Percentiles rank a stretch among this genome's conserved stretches.
These are phyloP conservation scores for Sugiyamaella valdiviana DNA, from an alignment of 805 yeast species.

Conservation along the genomic window DNA sequence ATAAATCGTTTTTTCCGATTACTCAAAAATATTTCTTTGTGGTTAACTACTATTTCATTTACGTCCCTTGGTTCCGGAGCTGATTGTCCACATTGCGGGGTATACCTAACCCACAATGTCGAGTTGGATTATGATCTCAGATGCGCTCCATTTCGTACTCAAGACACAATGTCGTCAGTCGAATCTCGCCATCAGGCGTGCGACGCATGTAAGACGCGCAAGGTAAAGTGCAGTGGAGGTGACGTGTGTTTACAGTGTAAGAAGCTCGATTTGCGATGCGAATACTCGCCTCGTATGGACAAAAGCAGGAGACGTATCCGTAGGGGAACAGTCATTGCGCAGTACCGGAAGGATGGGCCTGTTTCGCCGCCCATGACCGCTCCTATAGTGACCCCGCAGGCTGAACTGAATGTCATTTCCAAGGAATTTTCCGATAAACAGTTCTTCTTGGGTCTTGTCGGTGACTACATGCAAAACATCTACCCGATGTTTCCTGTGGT, in stretches of 20 bases:
- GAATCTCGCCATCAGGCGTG: slow-evolving; percentile 8
- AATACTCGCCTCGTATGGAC: slow-evolving; percentile 1
- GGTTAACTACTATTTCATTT: too few species aligned
- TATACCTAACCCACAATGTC: too few species aligned
- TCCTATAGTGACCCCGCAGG: too few species aligned
- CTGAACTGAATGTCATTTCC: too few species aligned
- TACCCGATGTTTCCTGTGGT: slow-evolving; percentile 14
- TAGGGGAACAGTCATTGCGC: not conserved
- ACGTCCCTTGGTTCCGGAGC: too few species aligned
- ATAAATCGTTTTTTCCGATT: too few species aligned
- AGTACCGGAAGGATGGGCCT: not conserved
- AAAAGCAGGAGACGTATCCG: not conserved
- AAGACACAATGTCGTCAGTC: not conserved
- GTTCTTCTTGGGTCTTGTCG: slow-evolving; percentile 3
- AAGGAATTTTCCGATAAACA: too few species aligned
- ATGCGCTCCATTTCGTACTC: not conserved
- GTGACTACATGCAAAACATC: slow-evolving; percentile 7
- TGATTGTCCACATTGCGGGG: too few species aligned
- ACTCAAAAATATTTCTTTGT: too few species aligned
- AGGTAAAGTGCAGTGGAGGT: slow-evolving; percentile 15
- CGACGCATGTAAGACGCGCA: slow-evolving; percentile 13
- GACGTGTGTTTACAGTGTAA: slow-evolving; percentile 11
- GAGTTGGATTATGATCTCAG: too few species aligned
- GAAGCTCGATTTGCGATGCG: slow-evolving; percentile 8
- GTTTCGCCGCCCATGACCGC: not conserved